Conservation (phyloP, 257 asterid species). For the Echites panduratus region DNA sequence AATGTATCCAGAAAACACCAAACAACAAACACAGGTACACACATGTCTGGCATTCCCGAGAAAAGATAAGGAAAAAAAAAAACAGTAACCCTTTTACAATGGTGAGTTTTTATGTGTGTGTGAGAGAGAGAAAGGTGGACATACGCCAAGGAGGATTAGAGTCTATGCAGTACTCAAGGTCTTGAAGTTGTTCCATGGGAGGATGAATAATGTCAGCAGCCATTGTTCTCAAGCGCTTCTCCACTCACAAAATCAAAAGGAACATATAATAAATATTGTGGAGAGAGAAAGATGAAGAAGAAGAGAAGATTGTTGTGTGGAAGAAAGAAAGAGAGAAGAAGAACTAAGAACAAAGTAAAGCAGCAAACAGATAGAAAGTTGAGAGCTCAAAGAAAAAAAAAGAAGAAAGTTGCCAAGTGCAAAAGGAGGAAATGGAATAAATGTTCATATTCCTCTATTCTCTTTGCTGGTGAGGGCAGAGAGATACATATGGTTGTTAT, state of each 20-base stretch:
- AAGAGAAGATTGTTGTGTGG: constrained; percentile 6
- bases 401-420: neutral
- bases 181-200: constrained; percentile 96
- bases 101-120: neutral
- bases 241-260: constrained; percentile 21
- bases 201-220: constrained; percentile 90
- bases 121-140: constrained; percentile 7
- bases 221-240: constrained; percentile 35
- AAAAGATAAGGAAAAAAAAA: neutral
- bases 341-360: constrained; percentile 21
- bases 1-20: neutral
- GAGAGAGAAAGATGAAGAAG: neutral
- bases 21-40: neutral
- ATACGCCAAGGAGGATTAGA: constrained; percentile 98
- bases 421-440: neutral
- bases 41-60: constrained; percentile 9
- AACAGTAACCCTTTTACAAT: neutral
- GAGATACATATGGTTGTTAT: too few relatives aligned
- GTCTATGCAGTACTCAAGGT: constrained; percentile 94
- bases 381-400: constrained; percentile 4
- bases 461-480: neutral
- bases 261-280: neutral
- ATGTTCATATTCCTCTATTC: neutral
- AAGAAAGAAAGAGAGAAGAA: constrained; percentile 3
- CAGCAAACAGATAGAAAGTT: constrained; percentile 24